These are phyloP conservation scores for Eragrostis nindensis DNA, from an alignment of 176 grass and related monocot species.

Conservation along the genomic window DNA sequence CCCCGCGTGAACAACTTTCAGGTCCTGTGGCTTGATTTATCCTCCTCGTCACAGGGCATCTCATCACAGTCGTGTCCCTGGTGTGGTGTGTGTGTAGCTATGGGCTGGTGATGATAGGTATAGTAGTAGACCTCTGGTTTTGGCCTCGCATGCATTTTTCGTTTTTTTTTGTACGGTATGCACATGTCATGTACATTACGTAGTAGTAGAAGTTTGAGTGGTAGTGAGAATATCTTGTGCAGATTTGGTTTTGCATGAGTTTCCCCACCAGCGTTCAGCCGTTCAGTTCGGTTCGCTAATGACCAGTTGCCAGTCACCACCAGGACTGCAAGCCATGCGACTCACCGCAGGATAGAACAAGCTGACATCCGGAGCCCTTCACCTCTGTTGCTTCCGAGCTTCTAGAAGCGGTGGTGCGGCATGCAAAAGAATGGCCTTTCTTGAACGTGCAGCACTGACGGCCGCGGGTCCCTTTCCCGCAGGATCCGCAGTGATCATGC, in stretches of 20 bases:
- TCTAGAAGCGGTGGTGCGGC: conserved; percentile 5
- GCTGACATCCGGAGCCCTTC: background rate
- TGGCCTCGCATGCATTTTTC: no score
- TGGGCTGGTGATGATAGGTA: background rate
- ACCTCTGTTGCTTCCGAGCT: background rate
- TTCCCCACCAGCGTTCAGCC: background rate
- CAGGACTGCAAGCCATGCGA: background rate
- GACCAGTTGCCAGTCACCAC: background rate
- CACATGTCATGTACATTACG: background rate
- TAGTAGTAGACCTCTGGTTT: background rate
- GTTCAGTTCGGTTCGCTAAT: background rate
- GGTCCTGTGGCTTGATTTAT: background rate
- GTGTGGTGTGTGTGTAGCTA: background rate
- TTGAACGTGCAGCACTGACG: no score
- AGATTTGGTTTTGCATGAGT: background rate
- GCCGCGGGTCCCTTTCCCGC: background rate
- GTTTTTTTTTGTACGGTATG: conserved; percentile 3
- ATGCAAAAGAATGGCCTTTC: no score
- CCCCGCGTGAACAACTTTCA: background rate
- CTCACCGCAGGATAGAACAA: background rate
- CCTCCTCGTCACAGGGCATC: no score
- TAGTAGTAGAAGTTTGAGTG: no score
- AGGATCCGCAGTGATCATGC: conserved; percentile 31
- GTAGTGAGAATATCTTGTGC: no score
- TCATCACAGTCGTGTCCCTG: background rate